These are phyloP conservation scores for Metarhizium guizhouense DNA, from an alignment of 2,329 filamentous ascomycete species.

Conservation along the genomic window DNA sequence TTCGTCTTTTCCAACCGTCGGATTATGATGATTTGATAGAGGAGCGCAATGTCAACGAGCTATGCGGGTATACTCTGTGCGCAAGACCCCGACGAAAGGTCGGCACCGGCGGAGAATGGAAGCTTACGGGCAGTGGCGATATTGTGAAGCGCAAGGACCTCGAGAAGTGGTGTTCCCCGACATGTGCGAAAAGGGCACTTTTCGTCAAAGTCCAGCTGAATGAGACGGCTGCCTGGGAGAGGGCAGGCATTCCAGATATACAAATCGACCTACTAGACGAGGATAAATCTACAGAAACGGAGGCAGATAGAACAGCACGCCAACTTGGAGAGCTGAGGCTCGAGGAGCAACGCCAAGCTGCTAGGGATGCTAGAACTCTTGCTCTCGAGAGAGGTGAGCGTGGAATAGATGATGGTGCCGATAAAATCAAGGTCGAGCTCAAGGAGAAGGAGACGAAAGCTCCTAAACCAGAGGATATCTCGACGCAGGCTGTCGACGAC, in stretches of 20 bases:
- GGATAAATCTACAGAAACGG: conserved; percentile 40
- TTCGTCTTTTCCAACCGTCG: conserved; percentile 70
- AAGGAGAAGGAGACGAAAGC: conserved; percentile 36
- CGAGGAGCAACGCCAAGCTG: conserved; percentile 31
- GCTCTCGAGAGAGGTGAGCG: conserved; percentile 40
- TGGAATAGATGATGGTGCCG: conserved; percentile 9
- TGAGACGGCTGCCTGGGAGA: conserved; percentile 78
- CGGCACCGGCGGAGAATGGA: conserved; percentile 53
- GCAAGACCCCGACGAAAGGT: conserved; percentile 50
- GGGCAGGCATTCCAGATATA: conserved; percentile 49
- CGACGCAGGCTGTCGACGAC: conserved; percentile 23
- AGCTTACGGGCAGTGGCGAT: conserved; percentile 44
- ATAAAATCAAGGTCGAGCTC: conserved; percentile 38
- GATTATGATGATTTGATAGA: conserved; percentile 86
- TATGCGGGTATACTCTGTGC: conserved; percentile 82
- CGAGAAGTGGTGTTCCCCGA: conserved; percentile 79
- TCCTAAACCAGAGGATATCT: conserved; percentile 14
- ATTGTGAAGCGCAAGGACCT: conserved; percentile 65
- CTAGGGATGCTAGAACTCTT: conserved; percentile 32
- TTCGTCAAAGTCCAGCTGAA: conserved; percentile 85
- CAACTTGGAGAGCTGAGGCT: conserved; percentile 34
- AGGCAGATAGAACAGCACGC: conserved; percentile 25
- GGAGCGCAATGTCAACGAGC: conserved; percentile 75
- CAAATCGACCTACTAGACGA: conserved; percentile 61
- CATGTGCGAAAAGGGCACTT: conserved; percentile 69